Evolutionary conservation across 352 stramenopile genomes (phyloP).

Genomic region (Blastocystis sp.): DNA sequence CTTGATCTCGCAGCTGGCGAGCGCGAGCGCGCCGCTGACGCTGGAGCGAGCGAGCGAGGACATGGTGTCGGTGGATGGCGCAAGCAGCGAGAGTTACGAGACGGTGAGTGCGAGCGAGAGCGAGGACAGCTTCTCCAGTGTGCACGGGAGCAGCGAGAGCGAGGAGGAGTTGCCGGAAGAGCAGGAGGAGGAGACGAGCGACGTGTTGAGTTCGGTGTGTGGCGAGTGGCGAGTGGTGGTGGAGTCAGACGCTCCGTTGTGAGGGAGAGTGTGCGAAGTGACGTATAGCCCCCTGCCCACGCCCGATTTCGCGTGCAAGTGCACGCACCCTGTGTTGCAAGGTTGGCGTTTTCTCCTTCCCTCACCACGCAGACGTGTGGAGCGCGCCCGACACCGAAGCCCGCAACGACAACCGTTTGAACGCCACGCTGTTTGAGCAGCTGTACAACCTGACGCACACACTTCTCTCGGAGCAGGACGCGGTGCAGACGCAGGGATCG

Average conservation of each 20-base stretch:
- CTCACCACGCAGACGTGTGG: slow-evolving; percentile 4
- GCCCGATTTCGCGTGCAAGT: slow-evolving; percentile 9
- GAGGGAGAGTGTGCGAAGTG: neutral
- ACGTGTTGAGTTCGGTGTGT: neutral
- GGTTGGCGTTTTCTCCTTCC: neutral
- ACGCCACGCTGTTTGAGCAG: slow-evolving; percentile 60
- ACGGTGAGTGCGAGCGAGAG: neutral
- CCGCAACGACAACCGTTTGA: neutral
- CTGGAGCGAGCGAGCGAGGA: slow-evolving; percentile 19
- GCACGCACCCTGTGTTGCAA: neutral
- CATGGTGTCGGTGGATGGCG: slow-evolving; percentile 16
- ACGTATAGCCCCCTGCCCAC: slow-evolving; percentile 15
- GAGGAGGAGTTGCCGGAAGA: neutral
- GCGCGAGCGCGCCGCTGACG: neutral
- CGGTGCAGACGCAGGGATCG: neutral
- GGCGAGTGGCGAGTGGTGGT: slow-evolving; percentile 10
- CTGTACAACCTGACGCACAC: slow-evolving; percentile 52
- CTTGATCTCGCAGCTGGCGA: neutral
- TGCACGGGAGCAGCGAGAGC: slow-evolving; percentile 1
- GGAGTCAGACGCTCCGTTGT: neutral
- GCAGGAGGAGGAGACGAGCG: neutral
- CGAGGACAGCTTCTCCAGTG: slow-evolving; percentile 26
- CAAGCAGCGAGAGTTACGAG: neutral
- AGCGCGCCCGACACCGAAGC: neutral
- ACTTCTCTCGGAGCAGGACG: slow-evolving; percentile 31